A percentile compares a stretch with the other conserved stretches of the same genome.
Conservation (phyloP, 441 rosid genomes). For the Breynia disticha region DNA sequence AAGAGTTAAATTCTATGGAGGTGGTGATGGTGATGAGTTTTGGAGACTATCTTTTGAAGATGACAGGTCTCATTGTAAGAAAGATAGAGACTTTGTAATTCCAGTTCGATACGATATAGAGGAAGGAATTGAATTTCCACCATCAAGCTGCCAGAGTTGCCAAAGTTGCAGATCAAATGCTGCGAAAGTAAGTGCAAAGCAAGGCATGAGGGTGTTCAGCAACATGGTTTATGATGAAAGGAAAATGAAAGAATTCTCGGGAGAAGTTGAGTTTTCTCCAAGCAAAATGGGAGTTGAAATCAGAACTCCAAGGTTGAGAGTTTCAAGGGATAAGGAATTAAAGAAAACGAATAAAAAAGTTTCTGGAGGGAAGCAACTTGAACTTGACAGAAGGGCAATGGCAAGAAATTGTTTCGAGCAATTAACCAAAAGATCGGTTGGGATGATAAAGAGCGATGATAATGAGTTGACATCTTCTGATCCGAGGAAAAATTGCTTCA, state of each 20-base stretch:
- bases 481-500: constrained; percentile 9
- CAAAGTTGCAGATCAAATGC: constrained; percentile 21
- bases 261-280: constrained; percentile 15
- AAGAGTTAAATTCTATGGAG: constrained; percentile 28
- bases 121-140: constrained; percentile 18
- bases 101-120: constrained; percentile 27
- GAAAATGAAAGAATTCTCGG: constrained; percentile 31
- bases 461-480: constrained; percentile 9
- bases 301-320: constrained; percentile 38
- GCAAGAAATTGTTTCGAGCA: background rate
- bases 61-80: constrained; percentile 20
- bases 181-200: constrained; percentile 17
- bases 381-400: constrained; percentile 22
- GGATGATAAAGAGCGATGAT: constrained; percentile 9
- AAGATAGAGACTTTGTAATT: constrained; percentile 7
- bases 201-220: constrained; percentile 24
- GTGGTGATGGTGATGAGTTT: constrained; percentile 42
- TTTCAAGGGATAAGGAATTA: constrained; percentile 26
- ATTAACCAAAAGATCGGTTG: constrained; percentile 3
- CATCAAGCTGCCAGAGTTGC: constrained; percentile 19
- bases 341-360: constrained; percentile 25
- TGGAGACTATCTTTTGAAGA: constrained; percentile 49
- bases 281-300: constrained; percentile 29
- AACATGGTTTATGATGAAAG: constrained; percentile 34
- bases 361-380: constrained; percentile 23